Percentiles rank a stretch among this genome's conserved stretches.
phyloP scores from a whole-genome alignment of 768 basidiomycete genomes.

The Trametes sanguinea region DNA sequence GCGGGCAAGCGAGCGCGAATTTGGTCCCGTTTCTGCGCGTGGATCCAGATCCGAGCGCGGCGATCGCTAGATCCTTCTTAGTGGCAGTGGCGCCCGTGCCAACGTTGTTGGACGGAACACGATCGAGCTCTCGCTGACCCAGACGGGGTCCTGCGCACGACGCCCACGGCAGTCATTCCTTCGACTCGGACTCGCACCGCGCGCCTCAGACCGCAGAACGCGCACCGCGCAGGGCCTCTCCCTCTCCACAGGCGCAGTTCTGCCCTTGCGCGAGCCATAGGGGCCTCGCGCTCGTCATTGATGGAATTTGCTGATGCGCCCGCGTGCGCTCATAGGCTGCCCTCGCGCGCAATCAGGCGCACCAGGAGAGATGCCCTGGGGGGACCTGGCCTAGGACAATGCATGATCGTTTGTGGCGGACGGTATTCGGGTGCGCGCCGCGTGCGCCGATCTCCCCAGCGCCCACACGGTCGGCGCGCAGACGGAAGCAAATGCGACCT shows the following conservation, averaged over 20 bases:
- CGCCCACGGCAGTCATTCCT: not conserved
- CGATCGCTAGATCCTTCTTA: slow-evolving; percentile 11
- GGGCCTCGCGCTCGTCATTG: too few relatives aligned
- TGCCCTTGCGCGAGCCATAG: too few relatives aligned
- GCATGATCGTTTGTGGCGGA: not conserved
- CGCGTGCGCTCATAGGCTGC: not conserved
- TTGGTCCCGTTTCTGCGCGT: slow-evolving; percentile 11
- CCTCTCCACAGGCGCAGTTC: too few relatives aligned
- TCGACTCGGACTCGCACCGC: too few relatives aligned
- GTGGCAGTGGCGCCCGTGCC: slow-evolving; percentile 14
- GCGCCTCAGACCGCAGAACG: too few relatives aligned
- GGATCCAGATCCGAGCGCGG: slow-evolving; percentile 14
- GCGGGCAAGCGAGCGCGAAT: not conserved
- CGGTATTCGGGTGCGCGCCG: not conserved
- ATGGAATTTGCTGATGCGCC: not conserved
- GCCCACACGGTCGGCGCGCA: not conserved
- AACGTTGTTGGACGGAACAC: slow-evolving; percentile 17
- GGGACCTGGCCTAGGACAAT: not conserved
- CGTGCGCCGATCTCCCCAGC: not conserved
- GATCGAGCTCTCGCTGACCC: slow-evolving; percentile 4
- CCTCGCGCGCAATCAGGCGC: not conserved
- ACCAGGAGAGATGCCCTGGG: not conserved
- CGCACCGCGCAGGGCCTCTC: too few relatives aligned
- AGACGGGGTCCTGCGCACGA: not conserved
- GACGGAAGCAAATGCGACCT: slow-evolving; percentile 7